Percentiles rank a stretch among this genome's conserved stretches.
These are phyloP conservation scores for Hymenoscyphus linearis DNA, from an alignment of 2,329 filamentous ascomycete species.

Conservation along the genomic window DNA sequence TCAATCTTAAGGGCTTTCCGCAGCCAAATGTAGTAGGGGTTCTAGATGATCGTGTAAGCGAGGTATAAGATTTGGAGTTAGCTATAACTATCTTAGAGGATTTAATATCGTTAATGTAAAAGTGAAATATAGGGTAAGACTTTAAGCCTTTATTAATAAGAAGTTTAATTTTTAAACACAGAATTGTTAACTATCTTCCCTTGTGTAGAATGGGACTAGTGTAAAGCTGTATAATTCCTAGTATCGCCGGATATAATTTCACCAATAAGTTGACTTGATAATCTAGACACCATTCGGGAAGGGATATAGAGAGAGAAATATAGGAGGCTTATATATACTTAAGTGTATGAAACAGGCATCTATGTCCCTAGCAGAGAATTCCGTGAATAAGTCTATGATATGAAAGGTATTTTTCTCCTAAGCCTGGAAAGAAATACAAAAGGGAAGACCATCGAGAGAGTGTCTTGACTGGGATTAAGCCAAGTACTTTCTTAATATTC, in stretches of 20 bases:
- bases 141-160: slow-evolving; percentile 43
- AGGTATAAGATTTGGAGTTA: slow-evolving; percentile 34
- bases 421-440: slow-evolving; percentile 44
- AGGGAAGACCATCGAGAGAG: slow-evolving; percentile 49
- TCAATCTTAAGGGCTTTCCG: slow-evolving; percentile 2
- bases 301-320: slow-evolving; percentile 47
- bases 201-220: slow-evolving; percentile 58
- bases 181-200: slow-evolving; percentile 56
- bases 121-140: slow-evolving; percentile 33
- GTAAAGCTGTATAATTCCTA: slow-evolving; percentile 40
- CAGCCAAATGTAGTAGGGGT: slow-evolving; percentile 8
- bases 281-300: slow-evolving; percentile 51
- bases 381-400: slow-evolving; percentile 46
- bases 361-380: slow-evolving; percentile 42
- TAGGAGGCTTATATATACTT: slow-evolving; percentile 40
- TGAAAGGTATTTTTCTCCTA: slow-evolving; percentile 44
- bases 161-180: slow-evolving; percentile 50
- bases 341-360: slow-evolving; percentile 45
- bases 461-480: slow-evolving; percentile 43
- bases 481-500: slow-evolving; percentile 49
- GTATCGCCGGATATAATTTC: slow-evolving; percentile 41
- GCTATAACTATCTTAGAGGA: background rate
- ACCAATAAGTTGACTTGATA: slow-evolving; percentile 47
- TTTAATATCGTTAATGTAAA: slow-evolving; percentile 44
- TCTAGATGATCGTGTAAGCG: slow-evolving; percentile 3